A percentile compares a stretch with the other conserved stretches of the same genome.
These are phyloP conservation scores for Emergomyces pasteurianus DNA, from an alignment of 2,329 filamentous ascomycete species.

Conservation along the genomic window DNA sequence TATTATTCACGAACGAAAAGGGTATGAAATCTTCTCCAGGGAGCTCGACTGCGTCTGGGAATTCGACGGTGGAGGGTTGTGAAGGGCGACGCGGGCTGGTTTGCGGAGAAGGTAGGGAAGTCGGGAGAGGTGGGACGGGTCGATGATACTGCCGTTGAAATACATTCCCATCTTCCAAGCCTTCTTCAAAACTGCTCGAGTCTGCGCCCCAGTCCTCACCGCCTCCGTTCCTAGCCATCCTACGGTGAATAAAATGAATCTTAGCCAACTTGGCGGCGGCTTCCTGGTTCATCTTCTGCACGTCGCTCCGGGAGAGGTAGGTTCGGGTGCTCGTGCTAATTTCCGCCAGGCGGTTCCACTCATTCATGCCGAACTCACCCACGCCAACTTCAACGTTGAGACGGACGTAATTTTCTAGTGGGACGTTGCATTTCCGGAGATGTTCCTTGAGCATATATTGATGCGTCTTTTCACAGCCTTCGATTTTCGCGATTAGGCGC, in stretches of 20 bases:
- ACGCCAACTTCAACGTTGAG: conserved; percentile 96
- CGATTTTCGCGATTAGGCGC: conserved; percentile 79
- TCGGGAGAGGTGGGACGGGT: conserved; percentile 20
- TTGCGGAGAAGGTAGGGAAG: neutral
- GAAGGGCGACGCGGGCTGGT: neutral
- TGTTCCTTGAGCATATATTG: conserved; percentile 72
- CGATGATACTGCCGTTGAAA: conserved; percentile 18
- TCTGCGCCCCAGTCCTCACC: conserved; percentile 22
- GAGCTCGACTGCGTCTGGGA: conserved; percentile 44
- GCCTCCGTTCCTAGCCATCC: conserved; percentile 45
- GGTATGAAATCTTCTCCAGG: conserved; percentile 35
- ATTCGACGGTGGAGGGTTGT: conserved; percentile 7
- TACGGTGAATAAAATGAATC: conserved; percentile 63
- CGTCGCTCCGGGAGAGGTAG: conserved; percentile 62
- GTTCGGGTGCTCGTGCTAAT: conserved; percentile 85
- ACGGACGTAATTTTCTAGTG: conserved; percentile 82
- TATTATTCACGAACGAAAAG: conserved; percentile 13
- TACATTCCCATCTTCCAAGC: neutral
- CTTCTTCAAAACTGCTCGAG: conserved; percentile 9
- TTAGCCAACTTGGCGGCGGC: conserved; percentile 72
- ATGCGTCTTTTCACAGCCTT: conserved; percentile 86
- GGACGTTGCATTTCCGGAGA: conserved; percentile 64
- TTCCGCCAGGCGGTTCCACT: conserved; percentile 86
- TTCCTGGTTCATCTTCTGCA: conserved; percentile 65
- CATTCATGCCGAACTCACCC: conserved; percentile 97